These are phyloP conservation scores for Reutealis trisperma DNA, from an alignment of 345 rosid species.

Conservation along the genomic window DNA sequence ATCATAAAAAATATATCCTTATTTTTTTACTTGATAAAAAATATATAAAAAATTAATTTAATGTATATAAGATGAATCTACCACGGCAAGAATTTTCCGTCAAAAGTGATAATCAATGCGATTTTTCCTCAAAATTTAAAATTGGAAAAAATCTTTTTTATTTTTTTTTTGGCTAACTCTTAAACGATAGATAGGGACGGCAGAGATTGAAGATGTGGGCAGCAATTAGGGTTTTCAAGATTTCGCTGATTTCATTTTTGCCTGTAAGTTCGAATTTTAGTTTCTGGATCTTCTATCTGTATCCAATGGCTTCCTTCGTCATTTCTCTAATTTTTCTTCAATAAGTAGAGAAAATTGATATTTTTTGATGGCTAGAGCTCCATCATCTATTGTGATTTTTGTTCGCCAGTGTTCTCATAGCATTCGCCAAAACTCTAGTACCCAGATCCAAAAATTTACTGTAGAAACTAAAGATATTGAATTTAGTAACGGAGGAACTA, in stretches of 20 bases:
- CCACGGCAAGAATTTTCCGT: too few species aligned
- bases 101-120: too few species aligned
- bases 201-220: background rate
- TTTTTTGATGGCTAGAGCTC: slow-evolving; percentile 43
- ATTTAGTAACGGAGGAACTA: background rate
- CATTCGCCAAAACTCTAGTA: slow-evolving; percentile 24
- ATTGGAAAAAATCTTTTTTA: too few species aligned
- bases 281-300: background rate
- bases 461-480: slow-evolving; percentile 30
- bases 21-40: too few species aligned
- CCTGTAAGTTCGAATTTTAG: slow-evolving; percentile 5
- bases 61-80: too few species aligned
- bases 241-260: background rate
- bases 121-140: too few species aligned
- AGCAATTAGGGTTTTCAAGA: background rate
- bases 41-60: too few species aligned
- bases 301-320: background rate
- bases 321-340: background rate
- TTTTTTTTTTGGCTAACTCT: background rate
- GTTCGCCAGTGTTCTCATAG: slow-evolving; percentile 30
- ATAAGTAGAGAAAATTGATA: background rate
- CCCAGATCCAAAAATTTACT: slow-evolving; percentile 34
- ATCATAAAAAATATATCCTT: too few species aligned
- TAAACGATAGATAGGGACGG: background rate
- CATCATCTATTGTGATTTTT: slow-evolving; percentile 26